Percentiles rank a stretch among this genome's conserved stretches.
Evolutionary conservation across 2,329 filamentous ascomycete genomes (phyloP).

Genomic region (Didymella sp.): DNA sequence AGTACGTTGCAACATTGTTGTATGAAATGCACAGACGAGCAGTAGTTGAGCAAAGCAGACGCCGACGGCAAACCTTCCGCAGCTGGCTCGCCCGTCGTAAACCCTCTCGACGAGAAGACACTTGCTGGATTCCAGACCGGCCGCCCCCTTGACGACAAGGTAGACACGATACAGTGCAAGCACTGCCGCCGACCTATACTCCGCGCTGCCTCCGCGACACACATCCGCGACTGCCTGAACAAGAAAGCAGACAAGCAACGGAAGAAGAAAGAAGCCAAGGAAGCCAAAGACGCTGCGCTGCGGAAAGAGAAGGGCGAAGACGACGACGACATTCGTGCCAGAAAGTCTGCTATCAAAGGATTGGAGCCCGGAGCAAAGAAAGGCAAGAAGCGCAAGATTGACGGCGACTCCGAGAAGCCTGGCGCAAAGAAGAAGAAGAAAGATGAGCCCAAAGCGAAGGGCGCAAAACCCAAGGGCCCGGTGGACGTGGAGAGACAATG

Average conservation of each 20-base stretch:
- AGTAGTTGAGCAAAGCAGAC: slow-evolving; percentile 17
- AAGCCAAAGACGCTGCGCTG: slow-evolving; percentile 59
- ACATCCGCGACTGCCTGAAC: slow-evolving; percentile 83
- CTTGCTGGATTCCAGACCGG: slow-evolving; percentile 82
- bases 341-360: slow-evolving; percentile 52
- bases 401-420: slow-evolving; percentile 75
- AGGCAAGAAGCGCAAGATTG: slow-evolving; percentile 57
- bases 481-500: slow-evolving; percentile 95
- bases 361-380: slow-evolving; percentile 52
- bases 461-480: slow-evolving; percentile 85
- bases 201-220: slow-evolving; percentile 74
- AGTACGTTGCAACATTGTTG: slow-evolving; percentile 54
- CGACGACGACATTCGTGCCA: slow-evolving; percentile 50
- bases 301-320: slow-evolving; percentile 57
- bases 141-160: slow-evolving; percentile 78
- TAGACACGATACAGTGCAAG: slow-evolving; percentile 83
- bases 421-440: slow-evolving; percentile 91
- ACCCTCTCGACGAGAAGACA: slow-evolving; percentile 75
- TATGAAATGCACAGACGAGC: not conserved
- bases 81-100: slow-evolving; percentile 52
- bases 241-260: slow-evolving; percentile 74
- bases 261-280: slow-evolving; percentile 69
- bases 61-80: slow-evolving; percentile 37
- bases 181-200: slow-evolving; percentile 91
- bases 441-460: slow-evolving; percentile 84